phyloP scores from a whole-genome alignment of 2,329 filamentous ascomycete species.

The Trichophyton equinum region DNA sequence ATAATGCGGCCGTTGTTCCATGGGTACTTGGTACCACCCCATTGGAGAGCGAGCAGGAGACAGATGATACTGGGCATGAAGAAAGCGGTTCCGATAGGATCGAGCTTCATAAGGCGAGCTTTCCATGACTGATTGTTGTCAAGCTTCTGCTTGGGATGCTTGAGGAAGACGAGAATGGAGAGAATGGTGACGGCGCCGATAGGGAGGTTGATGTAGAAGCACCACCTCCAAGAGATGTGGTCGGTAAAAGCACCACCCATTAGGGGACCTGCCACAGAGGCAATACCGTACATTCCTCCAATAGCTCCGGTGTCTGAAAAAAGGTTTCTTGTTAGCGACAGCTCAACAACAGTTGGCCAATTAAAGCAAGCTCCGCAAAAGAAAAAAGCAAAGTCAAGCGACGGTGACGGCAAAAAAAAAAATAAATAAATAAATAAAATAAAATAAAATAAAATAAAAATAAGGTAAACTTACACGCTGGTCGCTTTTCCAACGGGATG shows the following conservation, averaged over 20 bases:
- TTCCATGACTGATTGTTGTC: slow-evolving; percentile 15
- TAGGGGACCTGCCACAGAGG: slow-evolving; percentile 12
- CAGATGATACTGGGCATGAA: slow-evolving; percentile 36
- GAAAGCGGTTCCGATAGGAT: slow-evolving; percentile 33
- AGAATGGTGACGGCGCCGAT: slow-evolving; percentile 15
- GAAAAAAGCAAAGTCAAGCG: slow-evolving; percentile 14
- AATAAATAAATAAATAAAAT: slow-evolving; percentile 11
- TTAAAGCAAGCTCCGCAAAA: slow-evolving; percentile 16
- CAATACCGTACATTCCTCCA: slow-evolving; percentile 14
- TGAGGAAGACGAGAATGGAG: slow-evolving; percentile 24
- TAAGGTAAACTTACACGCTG: slow-evolving; percentile 9
- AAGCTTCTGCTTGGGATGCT: slow-evolving; percentile 19
- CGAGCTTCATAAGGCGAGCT: slow-evolving; percentile 22
- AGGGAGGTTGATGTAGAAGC: slow-evolving; percentile 32
- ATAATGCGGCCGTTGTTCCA: slow-evolving; percentile 28
- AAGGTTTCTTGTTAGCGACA: background rate
- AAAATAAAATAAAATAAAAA: no score
- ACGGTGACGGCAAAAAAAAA: slow-evolving; percentile 20
- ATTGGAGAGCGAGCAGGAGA: slow-evolving; percentile 39
- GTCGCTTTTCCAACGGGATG: slow-evolving; percentile 12
- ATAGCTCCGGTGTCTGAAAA: slow-evolving; percentile 10
- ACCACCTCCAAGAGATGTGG: slow-evolving; percentile 33
- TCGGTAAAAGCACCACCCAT: slow-evolving; percentile 35
- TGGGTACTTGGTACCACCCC: slow-evolving; percentile 33
- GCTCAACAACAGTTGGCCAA: background rate